Conservation (phyloP, 2,329 filamentous ascomycete genomes). For the Aspergillus sp. region DNA sequence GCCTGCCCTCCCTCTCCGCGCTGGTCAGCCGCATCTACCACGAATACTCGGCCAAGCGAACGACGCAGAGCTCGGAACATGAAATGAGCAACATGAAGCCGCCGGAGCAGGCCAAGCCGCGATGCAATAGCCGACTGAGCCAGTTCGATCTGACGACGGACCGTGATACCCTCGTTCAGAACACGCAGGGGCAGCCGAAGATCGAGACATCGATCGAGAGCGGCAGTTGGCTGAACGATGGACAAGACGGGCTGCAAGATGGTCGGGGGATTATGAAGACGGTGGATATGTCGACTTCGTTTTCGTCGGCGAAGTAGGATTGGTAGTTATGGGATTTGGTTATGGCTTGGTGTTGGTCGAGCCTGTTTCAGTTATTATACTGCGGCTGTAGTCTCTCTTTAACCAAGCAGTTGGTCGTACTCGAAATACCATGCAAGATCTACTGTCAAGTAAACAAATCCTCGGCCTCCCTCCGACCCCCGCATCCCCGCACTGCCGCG, state of each 20-base stretch:
- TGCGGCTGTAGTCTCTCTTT: too few relatives aligned
- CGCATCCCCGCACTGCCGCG: too few relatives aligned
- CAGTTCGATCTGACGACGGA: constrained; percentile 13
- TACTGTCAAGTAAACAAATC: too few relatives aligned
- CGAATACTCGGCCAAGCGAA: constrained; percentile 18
- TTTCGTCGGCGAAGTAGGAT: constrained; percentile 5
- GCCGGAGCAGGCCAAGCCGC: constrained; percentile 7
- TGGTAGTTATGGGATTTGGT: background rate
- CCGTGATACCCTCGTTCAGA: constrained; percentile 17
- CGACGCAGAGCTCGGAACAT: constrained; percentile 11
- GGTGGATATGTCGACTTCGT: constrained; percentile 17
- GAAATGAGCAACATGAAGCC: constrained; percentile 13
- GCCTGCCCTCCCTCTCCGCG: constrained; percentile 30
- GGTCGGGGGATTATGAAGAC: constrained; percentile 20
- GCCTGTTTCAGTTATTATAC: too few relatives aligned
- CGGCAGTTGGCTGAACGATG: constrained; percentile 4
- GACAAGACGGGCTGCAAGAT: constrained; percentile 2
- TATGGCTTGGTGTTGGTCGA: background rate
- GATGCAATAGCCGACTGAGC: constrained; percentile 10
- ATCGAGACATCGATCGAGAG: constrained; percentile 19
- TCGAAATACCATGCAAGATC: too few relatives aligned
- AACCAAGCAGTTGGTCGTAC: too few relatives aligned
- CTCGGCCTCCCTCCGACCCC: too few relatives aligned
- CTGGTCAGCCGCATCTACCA: constrained; percentile 25
- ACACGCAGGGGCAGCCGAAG: constrained; percentile 17